phyloP scores from a whole-genome alignment of 2,329 filamentous ascomycete genomes.

The Colletotrichum sp. region DNA sequence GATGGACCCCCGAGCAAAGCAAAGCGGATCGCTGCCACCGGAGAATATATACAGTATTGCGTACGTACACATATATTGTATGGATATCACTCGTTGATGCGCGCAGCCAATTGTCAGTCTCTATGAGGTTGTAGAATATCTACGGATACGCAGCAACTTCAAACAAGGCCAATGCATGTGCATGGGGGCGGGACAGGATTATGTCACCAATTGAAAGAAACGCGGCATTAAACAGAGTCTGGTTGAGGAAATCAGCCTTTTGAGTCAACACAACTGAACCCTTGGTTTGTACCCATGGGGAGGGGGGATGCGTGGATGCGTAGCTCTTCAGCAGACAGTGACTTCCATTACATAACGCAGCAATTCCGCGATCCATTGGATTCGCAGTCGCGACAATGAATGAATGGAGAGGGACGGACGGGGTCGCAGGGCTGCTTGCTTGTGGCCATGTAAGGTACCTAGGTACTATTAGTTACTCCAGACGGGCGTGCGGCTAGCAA shows the following conservation, averaged over 20 bases:
- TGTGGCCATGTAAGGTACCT: background rate
- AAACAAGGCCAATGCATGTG: background rate
- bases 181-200: constrained; percentile 2
- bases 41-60: background rate
- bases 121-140: background rate
- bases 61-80: background rate
- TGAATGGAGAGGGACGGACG: background rate
- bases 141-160: background rate
- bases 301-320: too few species aligned
- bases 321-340: background rate
- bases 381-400: background rate
- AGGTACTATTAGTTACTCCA: background rate
- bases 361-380: background rate
- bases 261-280: background rate
- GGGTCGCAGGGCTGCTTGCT: background rate
- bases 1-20: background rate
- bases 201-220: background rate
- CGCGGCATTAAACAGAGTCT: constrained; percentile 13
- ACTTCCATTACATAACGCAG: background rate
- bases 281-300: background rate
- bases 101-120: background rate
- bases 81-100: background rate
- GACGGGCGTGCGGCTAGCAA: constrained; percentile 12
- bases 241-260: background rate
- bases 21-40: background rate